phyloP scores from a whole-genome alignment of 371 early-diverging fungal genomes.

The Fennellomyces sp. region DNA sequence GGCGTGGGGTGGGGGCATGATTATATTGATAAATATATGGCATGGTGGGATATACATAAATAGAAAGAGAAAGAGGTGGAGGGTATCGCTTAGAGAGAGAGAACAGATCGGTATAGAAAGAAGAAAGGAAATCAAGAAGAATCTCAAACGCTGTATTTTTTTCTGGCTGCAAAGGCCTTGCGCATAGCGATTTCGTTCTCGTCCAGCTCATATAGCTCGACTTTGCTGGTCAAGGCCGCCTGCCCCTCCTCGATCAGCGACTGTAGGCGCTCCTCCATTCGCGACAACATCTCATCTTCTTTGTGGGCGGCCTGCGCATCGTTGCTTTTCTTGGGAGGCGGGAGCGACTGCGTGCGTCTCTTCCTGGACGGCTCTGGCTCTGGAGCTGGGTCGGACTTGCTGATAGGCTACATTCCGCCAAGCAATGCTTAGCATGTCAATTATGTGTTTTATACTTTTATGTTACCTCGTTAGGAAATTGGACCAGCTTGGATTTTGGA shows the following conservation, averaged over 20 bases:
- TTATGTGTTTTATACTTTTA: neutral
- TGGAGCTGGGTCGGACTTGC: neutral
- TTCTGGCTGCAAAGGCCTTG: slow-evolving; percentile 19
- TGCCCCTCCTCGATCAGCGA: slow-evolving; percentile 45
- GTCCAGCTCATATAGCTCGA: slow-evolving; percentile 22
- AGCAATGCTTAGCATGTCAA: slow-evolving; percentile 5
- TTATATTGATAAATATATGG: neutral
- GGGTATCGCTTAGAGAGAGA: no score
- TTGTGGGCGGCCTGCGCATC: slow-evolving; percentile 18
- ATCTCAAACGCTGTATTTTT: slow-evolving; percentile 2
- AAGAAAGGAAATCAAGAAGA: neutral
- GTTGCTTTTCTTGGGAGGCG: neutral
- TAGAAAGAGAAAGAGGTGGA: neutral
- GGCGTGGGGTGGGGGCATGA: no score
- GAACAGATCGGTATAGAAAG: no score
- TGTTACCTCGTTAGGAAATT: neutral
- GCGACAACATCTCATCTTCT: slow-evolving; percentile 28
- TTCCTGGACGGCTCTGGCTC: neutral
- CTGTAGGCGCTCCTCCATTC: slow-evolving; percentile 36
- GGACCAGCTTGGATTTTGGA: neutral
- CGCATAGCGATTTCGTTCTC: slow-evolving; percentile 29
- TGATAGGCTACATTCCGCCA: neutral
- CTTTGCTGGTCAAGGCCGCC: slow-evolving; percentile 35
- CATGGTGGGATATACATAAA: neutral
- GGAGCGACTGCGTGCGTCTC: slow-evolving; percentile 1